Conservation (phyloP, 1,139 yeast genomes). For the Kodamaea fungicola region DNA sequence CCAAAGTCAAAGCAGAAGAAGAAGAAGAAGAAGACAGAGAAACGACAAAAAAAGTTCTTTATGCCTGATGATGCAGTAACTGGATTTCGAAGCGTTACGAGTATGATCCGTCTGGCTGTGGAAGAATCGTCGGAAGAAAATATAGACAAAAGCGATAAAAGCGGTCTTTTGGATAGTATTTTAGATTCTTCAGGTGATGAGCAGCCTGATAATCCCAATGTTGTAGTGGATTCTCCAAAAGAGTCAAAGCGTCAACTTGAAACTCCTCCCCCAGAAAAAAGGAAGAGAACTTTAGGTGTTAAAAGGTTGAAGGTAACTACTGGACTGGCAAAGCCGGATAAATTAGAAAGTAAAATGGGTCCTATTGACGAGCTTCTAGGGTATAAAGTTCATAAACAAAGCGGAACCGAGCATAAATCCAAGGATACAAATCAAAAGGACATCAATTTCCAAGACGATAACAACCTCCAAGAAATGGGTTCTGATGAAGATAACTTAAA, state of each 20-base stretch:
- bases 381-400: no score
- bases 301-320: slow-evolving; percentile 3
- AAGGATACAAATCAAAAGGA: neutral
- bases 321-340: no score
- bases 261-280: slow-evolving; percentile 1
- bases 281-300: slow-evolving; percentile 9
- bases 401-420: no score
- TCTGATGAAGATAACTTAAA: no score
- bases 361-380: no score
- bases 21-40: slow-evolving; percentile 11
- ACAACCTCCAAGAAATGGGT: no score
- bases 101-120: slow-evolving; percentile 38
- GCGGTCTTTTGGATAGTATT: slow-evolving; percentile 17
- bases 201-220: slow-evolving; percentile 8
- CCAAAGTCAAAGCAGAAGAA: slow-evolving; percentile 21
- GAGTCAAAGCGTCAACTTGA: neutral
- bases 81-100: slow-evolving; percentile 62
- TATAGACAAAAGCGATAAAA: slow-evolving; percentile 3
- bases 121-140: slow-evolving; percentile 2
- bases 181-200: slow-evolving; percentile 21
- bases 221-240: neutral
- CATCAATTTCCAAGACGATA: no score
- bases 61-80: slow-evolving; percentile 79
- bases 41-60: slow-evolving; percentile 45
- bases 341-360: no score